phyloP scores from a whole-genome alignment of 2,329 filamentous ascomycete genomes.

The Ophiostoma ulmi region DNA sequence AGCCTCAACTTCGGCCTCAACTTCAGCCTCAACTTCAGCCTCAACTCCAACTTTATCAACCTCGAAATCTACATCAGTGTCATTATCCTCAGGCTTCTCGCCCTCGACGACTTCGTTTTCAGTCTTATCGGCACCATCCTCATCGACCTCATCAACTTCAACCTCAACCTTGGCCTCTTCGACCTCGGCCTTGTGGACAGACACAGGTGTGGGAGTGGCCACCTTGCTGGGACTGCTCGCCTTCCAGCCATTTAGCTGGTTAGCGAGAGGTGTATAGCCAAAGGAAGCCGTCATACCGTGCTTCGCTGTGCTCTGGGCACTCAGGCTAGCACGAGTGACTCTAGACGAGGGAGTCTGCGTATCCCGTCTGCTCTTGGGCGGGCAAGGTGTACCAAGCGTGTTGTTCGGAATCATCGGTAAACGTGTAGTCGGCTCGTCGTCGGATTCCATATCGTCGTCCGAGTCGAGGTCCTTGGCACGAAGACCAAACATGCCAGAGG shows the following conservation, averaged over 20 bases:
- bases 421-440: constrained; percentile 45
- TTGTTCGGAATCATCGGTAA: constrained; percentile 27
- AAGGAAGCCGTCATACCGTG: constrained; percentile 32
- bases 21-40: neutral
- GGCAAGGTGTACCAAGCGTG: constrained; percentile 43
- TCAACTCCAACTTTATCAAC: neutral
- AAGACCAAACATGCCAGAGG: constrained; percentile 39
- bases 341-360: constrained; percentile 21
- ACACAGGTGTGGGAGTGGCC: constrained; percentile 19
- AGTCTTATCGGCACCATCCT: constrained; percentile 23
- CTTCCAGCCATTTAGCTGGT: constrained; percentile 59
- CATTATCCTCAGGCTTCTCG: constrained; percentile 13
- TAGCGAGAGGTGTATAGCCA: constrained; percentile 60
- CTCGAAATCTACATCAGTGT: neutral
- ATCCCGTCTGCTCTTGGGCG: constrained; percentile 30
- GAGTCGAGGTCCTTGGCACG: constrained; percentile 46
- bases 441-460: constrained; percentile 53
- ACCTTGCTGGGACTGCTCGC: constrained; percentile 51
- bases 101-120: constrained; percentile 30
- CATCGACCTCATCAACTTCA: constrained; percentile 18
- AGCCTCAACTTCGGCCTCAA: constrained; percentile 10
- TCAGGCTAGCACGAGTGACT: constrained; percentile 8
- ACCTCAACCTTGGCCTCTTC: constrained; percentile 28
- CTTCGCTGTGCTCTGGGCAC: constrained; percentile 33
- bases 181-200: neutral